Base-by-base conservation (phyloP, 2,329 filamentous ascomycete genomes). In the Nigrospora sphaerica region DNA sequence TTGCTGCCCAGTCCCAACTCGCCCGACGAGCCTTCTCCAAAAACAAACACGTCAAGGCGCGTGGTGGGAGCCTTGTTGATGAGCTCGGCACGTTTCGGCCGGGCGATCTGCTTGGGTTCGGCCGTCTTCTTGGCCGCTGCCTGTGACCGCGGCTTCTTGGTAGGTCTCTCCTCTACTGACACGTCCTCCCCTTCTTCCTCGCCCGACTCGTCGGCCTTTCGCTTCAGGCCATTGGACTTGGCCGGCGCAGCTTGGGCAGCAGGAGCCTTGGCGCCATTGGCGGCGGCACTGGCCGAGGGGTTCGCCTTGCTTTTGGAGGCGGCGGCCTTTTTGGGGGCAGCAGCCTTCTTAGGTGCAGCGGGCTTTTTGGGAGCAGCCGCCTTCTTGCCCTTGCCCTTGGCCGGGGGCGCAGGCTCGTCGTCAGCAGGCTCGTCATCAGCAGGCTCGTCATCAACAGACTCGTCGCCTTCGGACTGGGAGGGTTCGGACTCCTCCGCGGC, bases 1-100 rank as follows among this genome's bases (percentile, higher is more conserved):
- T 74, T 78, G 34, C 73, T 75, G 12, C 84, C 84, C 14, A 88
- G 72, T 39, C 83, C 84, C 45, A 87, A 76, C 62, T 87, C 84
- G 48, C 83, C 83, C 39, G 78, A 58, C 11, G 57, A 75, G 57
- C 59, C 61, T 54, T 79, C 78, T 48, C 83, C 82, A 60, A 83
- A 81, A 42, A 84, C 83, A 58, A 83, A 59, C 17, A 62, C 32
- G 38, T 62, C 61, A n/a, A 62, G 49, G 39, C 46, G 47, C 28
- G 48, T 44, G 19, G 45, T 49, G 1, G 60, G 62, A 11, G 56
- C 46, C 2, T 56, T 39, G 42, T 61, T 60, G 46, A 56, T 44
- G 47, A 54, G 23, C n/a, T 53, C 45, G 14, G 43, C 45, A 12
- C 46, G 50, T 37, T 50, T 49, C 44, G 34, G 54, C 46, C 43